Evolutionary conservation across 1,139 yeast species (phyloP).

Genomic region (Taphrina flavorubra): DNA sequence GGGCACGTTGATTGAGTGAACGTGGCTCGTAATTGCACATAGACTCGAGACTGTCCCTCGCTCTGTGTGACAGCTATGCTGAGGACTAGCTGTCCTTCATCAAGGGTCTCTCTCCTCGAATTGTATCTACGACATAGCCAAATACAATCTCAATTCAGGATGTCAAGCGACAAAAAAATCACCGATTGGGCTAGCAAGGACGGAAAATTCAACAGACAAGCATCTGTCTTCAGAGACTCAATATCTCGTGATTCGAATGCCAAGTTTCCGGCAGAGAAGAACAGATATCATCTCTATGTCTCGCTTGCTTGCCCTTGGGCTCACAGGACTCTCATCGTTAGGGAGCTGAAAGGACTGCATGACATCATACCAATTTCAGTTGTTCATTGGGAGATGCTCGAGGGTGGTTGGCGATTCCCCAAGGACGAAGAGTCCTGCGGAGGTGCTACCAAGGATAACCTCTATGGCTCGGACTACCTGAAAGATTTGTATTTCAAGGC

Average conservation of each 20-base stretch:
- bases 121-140: too few relatives aligned
- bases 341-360: slow-evolving; percentile 78
- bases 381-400: slow-evolving; percentile 46
- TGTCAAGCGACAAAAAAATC: slow-evolving; percentile 24
- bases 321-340: slow-evolving; percentile 76
- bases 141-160: neutral
- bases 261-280: slow-evolving; percentile 71
- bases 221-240: slow-evolving; percentile 60
- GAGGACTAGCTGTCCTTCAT: neutral
- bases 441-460: slow-evolving; percentile 69
- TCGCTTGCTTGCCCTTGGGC: slow-evolving; percentile 97
- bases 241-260: slow-evolving; percentile 64
- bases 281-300: slow-evolving; percentile 85
- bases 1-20: neutral
- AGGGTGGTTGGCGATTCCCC: slow-evolving; percentile 67
- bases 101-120: too few relatives aligned
- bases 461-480: slow-evolving; percentile 66
- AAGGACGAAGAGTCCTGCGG: slow-evolving; percentile 57
- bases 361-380: slow-evolving; percentile 53
- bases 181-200: slow-evolving; percentile 49
- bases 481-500: slow-evolving; percentile 77
- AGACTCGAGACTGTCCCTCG: too few relatives aligned
- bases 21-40: too few relatives aligned
- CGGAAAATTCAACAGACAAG: slow-evolving; percentile 51
- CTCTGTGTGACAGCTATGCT: neutral